phyloP scores from a whole-genome alignment of 768 basidiomycete species.

The Lyophyllum shimeji region DNA sequence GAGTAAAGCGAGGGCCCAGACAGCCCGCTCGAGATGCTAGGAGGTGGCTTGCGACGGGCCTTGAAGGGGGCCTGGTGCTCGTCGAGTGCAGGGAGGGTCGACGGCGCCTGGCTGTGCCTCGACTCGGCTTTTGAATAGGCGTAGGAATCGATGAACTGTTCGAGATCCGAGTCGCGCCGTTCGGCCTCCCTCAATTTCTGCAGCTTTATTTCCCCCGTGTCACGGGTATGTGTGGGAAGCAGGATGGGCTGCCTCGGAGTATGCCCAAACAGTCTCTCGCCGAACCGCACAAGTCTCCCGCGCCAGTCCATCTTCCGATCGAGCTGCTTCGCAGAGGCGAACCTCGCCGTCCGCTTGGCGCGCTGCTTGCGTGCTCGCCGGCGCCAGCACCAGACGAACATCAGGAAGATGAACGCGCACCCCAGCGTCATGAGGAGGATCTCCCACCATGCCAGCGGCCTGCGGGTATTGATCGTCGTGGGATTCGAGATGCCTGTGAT shows the following conservation, averaged over 20 bases:
- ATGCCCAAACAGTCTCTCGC: constrained; percentile 59
- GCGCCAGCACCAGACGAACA: constrained; percentile 68
- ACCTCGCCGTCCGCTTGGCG: constrained; percentile 62
- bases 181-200: constrained; percentile 51
- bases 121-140: constrained; percentile 44
- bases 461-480: constrained; percentile 27
- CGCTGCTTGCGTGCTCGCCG: constrained; percentile 68
- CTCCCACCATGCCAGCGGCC: constrained; percentile 74
- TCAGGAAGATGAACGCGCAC: constrained; percentile 73
- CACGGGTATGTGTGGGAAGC: constrained; percentile 22
- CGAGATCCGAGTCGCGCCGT: constrained; percentile 46
- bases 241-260: constrained; percentile 14
- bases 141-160: constrained; percentile 52
- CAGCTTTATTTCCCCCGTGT: constrained; percentile 47
- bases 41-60: constrained; percentile 16
- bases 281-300: constrained; percentile 52
- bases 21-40: constrained; percentile 22
- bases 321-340: constrained; percentile 60
- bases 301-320: constrained; percentile 53
- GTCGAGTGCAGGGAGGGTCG: constrained; percentile 39
- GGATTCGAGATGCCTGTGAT: constrained; percentile 62
- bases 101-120: constrained; percentile 37
- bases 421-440: constrained; percentile 83
- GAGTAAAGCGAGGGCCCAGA: constrained; percentile 65
- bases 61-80: constrained; percentile 17